Base-by-base conservation (phyloP, 257 asterid genomes). In the Oldenlandia corymbosa region DNA sequence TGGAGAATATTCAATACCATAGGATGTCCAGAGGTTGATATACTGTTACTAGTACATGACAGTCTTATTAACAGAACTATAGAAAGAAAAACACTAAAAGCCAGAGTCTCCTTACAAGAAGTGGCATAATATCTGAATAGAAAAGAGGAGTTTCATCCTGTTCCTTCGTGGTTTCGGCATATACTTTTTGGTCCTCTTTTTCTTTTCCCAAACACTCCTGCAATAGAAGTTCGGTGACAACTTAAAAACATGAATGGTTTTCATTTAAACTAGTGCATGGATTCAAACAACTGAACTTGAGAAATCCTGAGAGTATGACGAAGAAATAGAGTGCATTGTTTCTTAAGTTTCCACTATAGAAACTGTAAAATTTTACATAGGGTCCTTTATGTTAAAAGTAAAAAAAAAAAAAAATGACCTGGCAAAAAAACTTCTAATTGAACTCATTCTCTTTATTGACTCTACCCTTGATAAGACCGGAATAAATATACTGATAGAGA, bases 41-140 rank as follows among this genome's bases (percentile, higher is more conserved):
- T 2, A 0, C 24, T 42, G 36, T n/a, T 32, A 2, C 28, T 21
- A 39, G 10, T 50, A 1, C 55, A 60, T 7, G 10, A 1, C 12
- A 10, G 36, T 20, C n/a, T 42, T 48, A 10, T 57, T 30, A 7
- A 18, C 48, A 20, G 18, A 1, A 28, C 39, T 58, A 31, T 16
- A 9, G 30, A 11, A 58, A 7, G 24, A 42, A 18, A 37, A 61
- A 17, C 10, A 55, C 41, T 11, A 28, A 32, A 48, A 41, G 39
- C 31, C 10, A 20, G 52, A 1, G 32, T 37, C 13, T 34, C 49
- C 94, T 80, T 75, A 88, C 95, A 46, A 91, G 98, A 72, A 91
- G 95, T 4, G 97, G 97, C 89, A 91, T 81, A 66, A 88, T 70
- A 82, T 91, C 95, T 0, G 98, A 88, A 70, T 91, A 91, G 82